These are phyloP conservation scores for Fusarium concolor DNA, from an alignment of 2,329 filamentous ascomycete species.

Conservation along the genomic window DNA sequence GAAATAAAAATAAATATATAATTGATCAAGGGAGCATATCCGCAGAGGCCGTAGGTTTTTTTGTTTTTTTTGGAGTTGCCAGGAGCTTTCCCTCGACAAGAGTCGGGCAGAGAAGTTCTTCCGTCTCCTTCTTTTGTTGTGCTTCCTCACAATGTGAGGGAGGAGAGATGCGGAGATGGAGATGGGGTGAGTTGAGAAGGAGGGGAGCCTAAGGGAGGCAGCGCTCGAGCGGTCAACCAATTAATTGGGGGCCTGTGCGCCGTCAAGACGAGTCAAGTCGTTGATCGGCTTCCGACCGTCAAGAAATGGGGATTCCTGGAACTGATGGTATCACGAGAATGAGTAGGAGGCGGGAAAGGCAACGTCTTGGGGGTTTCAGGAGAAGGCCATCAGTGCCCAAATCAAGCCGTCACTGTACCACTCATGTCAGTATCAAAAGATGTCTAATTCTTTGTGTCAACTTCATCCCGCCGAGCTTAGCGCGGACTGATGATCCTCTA, in stretches of 20 bases:
- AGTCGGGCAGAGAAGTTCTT: slow-evolving; percentile 4
- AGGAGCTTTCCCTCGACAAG: background rate
- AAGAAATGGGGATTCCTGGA: background rate
- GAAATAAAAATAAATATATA: background rate
- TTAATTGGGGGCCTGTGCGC: slow-evolving; percentile 35
- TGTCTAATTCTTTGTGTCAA: background rate
- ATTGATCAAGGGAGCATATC: slow-evolving; percentile 2
- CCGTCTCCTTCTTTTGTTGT: slow-evolving; percentile 13
- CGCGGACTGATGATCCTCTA: slow-evolving; percentile 28
- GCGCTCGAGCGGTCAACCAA: slow-evolving; percentile 7
- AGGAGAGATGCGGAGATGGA: slow-evolving; percentile 24
- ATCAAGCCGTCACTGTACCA: slow-evolving; percentile 1
- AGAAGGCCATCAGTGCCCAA: slow-evolving; percentile 8
- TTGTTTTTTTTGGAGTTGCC: background rate
- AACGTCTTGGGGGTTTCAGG: slow-evolving; percentile 19
- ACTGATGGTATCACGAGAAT: slow-evolving; percentile 29
- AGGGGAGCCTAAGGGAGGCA: slow-evolving; percentile 10
- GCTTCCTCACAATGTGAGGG: slow-evolving; percentile 18
- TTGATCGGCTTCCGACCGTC: slow-evolving; percentile 22
- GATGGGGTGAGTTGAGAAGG: background rate
- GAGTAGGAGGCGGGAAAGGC: slow-evolving; percentile 9
- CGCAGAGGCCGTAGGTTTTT: background rate
- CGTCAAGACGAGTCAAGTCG: slow-evolving; percentile 17
- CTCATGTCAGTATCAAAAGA: background rate
- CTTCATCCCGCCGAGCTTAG: slow-evolving; percentile 31